phyloP scores from a whole-genome alignment of 768 basidiomycete species.

The Termitomyces sp. region DNA sequence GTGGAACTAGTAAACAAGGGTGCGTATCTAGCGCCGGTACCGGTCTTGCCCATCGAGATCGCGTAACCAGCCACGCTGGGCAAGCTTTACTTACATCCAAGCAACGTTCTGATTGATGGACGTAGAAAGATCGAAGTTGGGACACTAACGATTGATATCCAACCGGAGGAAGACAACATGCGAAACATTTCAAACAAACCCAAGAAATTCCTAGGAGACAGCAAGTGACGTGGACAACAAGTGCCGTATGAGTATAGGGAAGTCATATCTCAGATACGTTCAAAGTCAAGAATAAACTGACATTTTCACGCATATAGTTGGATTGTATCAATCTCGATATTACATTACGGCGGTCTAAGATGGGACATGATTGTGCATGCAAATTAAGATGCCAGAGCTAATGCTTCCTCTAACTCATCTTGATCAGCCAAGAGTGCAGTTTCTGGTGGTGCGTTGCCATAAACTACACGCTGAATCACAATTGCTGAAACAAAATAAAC shows the following conservation, averaged over 20 bases:
- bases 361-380: background rate
- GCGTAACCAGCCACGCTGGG: background rate
- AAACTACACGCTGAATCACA: conserved; percentile 66
- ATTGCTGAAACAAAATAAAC: conserved; percentile 47
- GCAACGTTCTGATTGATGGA: background rate
- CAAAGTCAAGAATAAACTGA: background rate
- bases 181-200: no score
- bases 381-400: conserved; percentile 44
- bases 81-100: background rate
- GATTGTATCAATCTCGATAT: background rate
- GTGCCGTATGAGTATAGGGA: background rate
- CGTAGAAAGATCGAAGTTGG: background rate
- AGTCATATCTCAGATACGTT: background rate
- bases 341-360: background rate
- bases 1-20: background rate
- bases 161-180: background rate
- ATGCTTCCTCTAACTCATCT: conserved; percentile 73
- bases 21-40: background rate
- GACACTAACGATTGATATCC: background rate
- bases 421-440: conserved; percentile 48
- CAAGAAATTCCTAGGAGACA: no score
- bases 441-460: conserved; percentile 67
- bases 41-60: background rate
- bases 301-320: no score
- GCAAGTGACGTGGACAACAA: background rate